These are phyloP conservation scores for Anthracocystis walkeri DNA, from an alignment of 1,284 basidiomycete genomes.

Conservation along the genomic window DNA sequence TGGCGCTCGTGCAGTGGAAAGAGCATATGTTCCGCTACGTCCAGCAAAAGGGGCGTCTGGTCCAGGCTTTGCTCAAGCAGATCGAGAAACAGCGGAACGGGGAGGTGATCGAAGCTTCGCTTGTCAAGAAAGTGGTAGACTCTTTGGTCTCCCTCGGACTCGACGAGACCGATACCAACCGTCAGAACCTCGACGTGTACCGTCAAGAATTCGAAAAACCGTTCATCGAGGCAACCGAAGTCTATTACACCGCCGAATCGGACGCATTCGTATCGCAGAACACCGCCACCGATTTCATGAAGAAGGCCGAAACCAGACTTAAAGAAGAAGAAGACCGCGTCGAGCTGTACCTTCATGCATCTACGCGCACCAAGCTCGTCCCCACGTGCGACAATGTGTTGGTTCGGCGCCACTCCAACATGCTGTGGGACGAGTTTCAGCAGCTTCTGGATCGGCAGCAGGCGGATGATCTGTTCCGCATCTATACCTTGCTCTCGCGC, in stretches of 20 bases:
- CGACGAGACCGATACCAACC: slow-evolving; percentile 89
- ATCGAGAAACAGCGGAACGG: slow-evolving; percentile 95
- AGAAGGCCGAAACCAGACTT: slow-evolving; percentile 91
- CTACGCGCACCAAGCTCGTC: slow-evolving; percentile 74
- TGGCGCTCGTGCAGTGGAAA: slow-evolving; percentile 96
- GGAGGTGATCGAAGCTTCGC: slow-evolving; percentile 89
- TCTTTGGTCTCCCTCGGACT: slow-evolving; percentile 94
- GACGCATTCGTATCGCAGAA: slow-evolving; percentile 89
- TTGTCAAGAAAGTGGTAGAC: slow-evolving; percentile 96
- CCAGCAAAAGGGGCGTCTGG: slow-evolving; percentile 82
- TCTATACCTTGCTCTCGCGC: slow-evolving; percentile 91
- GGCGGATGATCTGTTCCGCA: slow-evolving; percentile 83
- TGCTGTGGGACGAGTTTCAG: slow-evolving; percentile 97
- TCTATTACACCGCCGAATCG: slow-evolving; percentile 92
- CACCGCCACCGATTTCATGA: slow-evolving; percentile 94
- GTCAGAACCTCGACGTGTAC: slow-evolving; percentile 93
- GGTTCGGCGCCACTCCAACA: slow-evolving; percentile 85
- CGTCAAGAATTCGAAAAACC: slow-evolving; percentile 88
- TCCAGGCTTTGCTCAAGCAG: slow-evolving; percentile 85
- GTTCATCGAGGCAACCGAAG: slow-evolving; percentile 88
- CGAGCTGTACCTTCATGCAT: slow-evolving; percentile 89
- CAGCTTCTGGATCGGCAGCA: slow-evolving; percentile 90
- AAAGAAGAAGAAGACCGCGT: slow-evolving; percentile 96
- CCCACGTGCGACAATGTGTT: slow-evolving; percentile 91
- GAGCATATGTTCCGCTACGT: slow-evolving; percentile 88